Base-by-base conservation (phyloP, 2,329 filamentous ascomycete species). In the Diplodia sapinea region DNA sequence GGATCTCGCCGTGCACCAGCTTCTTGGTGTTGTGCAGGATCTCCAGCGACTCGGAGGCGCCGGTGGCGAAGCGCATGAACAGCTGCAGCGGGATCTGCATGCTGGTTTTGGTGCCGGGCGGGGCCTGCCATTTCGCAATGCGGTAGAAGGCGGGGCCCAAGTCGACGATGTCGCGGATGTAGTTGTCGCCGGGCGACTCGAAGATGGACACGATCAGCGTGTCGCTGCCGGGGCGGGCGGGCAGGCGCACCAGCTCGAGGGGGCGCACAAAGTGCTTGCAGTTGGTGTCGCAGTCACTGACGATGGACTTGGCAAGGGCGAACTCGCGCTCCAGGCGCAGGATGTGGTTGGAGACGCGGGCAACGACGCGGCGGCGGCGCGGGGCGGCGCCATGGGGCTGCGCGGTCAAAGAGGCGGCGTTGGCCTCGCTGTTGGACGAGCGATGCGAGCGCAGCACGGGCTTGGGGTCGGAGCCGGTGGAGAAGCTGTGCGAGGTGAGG, bases 51-150 rank as follows among this genome's bases (percentile, higher is more conserved):
- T 96, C 88, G 6, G 91, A 88, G 1, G 94, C 91, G 29, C 94
- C 94, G 68, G 97, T 92, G 36, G 94, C 94, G 75, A 97, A 97
- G 74, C 96, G 91, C 33, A 98, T 85, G 74, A 97, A 97, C 17
- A 87, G 84, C 56, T 90, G 85, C 6, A 97, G 81, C 55, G 89
- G 88, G 52, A 95, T 88, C 47, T 87, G 86, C 20, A 86, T 83
- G 20, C 83, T 82, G 1, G 59, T 57, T 40, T 62, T 67, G 23
- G 72, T 70, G 13, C 57, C 66, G 13, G 50, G 15, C 3, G 55
- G 55, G 2, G 33, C 59, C 38, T 64, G 38, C 57, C 57, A 68
- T 20, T 64, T 64, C 13, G 52, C 55, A 26, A 57, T 57, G 20
- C 72, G 74, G 73, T 81, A 83, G 68, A 78, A 78, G 61, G 82